Conservation (phyloP, 495 filamentous ascomycete species). For the Thozetella sp. region DNA sequence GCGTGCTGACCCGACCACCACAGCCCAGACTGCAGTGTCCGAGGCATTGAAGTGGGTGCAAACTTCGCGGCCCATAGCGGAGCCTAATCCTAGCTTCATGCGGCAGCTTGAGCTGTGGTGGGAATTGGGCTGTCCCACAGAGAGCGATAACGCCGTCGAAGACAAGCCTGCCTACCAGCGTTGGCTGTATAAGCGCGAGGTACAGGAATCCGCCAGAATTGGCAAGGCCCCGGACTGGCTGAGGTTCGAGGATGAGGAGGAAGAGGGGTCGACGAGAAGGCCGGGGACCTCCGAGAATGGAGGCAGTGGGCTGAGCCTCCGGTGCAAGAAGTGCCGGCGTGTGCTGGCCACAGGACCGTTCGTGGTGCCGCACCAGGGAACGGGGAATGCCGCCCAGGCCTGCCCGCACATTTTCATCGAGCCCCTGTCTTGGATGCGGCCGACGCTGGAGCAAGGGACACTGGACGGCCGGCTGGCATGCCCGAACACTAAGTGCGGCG, state of each 20-base stretch:
- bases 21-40: constrained; percentile 23
- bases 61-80: constrained; percentile 68
- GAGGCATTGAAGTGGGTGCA: constrained; percentile 55
- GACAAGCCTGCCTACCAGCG: constrained; percentile 76
- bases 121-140: constrained; percentile 75
- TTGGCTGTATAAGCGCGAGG: constrained; percentile 82
- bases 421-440: constrained; percentile 91
- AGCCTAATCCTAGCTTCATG: constrained; percentile 91
- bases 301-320: constrained; percentile 42
- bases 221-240: constrained; percentile 68
- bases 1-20: constrained; percentile 23
- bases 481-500: constrained; percentile 72
- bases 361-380: constrained; percentile 36
- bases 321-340: constrained; percentile 67
- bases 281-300: neutral
- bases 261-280: constrained; percentile 11
- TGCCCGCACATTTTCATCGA: constrained; percentile 91
- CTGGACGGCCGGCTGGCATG: constrained; percentile 84
- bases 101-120: constrained; percentile 84
- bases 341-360: constrained; percentile 45
- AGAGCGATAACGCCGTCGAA: constrained; percentile 51
- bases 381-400: constrained; percentile 20
- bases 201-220: constrained; percentile 70
- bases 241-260: constrained; percentile 79
- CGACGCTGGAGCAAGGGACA: constrained; percentile 72